phyloP scores from a whole-genome alignment of 139 green algal species.

The Chlorella ohadii region DNA sequence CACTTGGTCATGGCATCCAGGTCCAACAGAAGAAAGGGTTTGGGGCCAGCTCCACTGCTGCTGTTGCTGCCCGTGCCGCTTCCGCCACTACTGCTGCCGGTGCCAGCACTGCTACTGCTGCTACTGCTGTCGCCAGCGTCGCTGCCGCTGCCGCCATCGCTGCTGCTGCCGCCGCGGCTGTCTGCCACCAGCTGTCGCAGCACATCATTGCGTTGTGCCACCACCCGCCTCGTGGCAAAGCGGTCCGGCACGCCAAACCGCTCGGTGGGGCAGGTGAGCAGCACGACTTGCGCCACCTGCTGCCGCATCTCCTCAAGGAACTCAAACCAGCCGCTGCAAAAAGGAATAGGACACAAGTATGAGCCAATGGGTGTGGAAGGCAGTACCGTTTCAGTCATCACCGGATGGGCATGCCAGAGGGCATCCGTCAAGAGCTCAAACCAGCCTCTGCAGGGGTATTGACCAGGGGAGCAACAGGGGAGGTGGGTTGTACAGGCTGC shows the following conservation, averaged over 20 bases:
- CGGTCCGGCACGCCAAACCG: neutral
- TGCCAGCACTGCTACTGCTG: neutral
- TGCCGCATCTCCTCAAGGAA: neutral
- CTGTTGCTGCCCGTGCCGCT: neutral
- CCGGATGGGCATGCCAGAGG: no score
- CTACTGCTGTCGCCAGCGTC: neutral
- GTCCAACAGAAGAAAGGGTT: slow-evolving; percentile 1
- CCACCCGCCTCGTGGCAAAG: neutral
- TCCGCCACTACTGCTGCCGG: neutral
- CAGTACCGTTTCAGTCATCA: no score
- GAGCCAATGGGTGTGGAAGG: no score
- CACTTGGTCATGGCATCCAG: slow-evolving; percentile 10
- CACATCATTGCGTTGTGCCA: neutral
- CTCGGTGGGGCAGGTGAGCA: slow-evolving; percentile 20
- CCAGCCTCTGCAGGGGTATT: neutral
- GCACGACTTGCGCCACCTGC: neutral
- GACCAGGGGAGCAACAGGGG: neutral
- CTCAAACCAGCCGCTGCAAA: slow-evolving; percentile 2
- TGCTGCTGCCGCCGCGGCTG: neutral
- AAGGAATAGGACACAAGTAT: no score
- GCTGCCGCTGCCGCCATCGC: no score
- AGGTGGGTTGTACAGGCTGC: no score
- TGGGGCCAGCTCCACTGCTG: no score
- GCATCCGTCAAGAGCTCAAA: no score
- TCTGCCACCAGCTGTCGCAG: slow-evolving; percentile 4